Percentiles rank a stretch among this genome's conserved stretches.
Evolutionary conservation across 2,329 filamentous ascomycete species (phyloP).

Genomic region (Alternaria conjuncta): DNA sequence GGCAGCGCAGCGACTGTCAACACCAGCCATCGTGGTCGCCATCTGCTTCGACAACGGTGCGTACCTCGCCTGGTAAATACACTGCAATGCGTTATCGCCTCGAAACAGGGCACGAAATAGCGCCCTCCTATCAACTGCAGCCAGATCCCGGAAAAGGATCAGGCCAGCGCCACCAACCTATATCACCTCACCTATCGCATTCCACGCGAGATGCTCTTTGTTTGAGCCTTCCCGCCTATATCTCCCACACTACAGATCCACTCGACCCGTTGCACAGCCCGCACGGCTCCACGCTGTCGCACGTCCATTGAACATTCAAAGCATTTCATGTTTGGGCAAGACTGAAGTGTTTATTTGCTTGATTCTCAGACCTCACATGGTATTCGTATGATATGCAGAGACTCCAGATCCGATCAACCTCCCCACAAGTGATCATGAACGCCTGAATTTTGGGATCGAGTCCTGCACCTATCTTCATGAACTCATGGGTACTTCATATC

Average conservation of each 20-base stretch:
- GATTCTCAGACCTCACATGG: slow-evolving; percentile 27
- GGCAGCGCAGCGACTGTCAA: not conserved
- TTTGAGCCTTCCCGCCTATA: not conserved
- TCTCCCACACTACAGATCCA: not conserved
- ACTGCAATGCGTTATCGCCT: slow-evolving; percentile 1
- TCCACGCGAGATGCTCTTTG: not conserved
- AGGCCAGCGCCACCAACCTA: slow-evolving; percentile 7
- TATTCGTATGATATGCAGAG: slow-evolving; percentile 45
- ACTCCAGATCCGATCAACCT: slow-evolving; percentile 36
- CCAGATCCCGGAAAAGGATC: not conserved
- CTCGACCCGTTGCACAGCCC: not conserved
- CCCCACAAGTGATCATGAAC: slow-evolving; percentile 43
- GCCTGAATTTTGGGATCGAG: slow-evolving; percentile 42
- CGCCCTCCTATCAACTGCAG: slow-evolving; percentile 1
- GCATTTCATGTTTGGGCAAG: not conserved
- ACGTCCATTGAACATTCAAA: not conserved
- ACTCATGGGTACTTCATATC: slow-evolving; percentile 36
- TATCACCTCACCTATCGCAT: not conserved
- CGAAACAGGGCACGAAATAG: slow-evolving; percentile 2
- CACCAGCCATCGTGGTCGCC: not conserved
- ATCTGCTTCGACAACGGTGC: not conserved
- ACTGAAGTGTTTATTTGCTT: slow-evolving; percentile 29
- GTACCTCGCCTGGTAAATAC: not conserved
- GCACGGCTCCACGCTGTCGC: not conserved
- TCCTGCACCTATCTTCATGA: slow-evolving; percentile 35